A percentile compares a stretch with the other conserved stretches of the same genome.
These are phyloP conservation scores for Starmerella apis DNA, from an alignment of 805 yeast genomes.

Conservation along the genomic window DNA sequence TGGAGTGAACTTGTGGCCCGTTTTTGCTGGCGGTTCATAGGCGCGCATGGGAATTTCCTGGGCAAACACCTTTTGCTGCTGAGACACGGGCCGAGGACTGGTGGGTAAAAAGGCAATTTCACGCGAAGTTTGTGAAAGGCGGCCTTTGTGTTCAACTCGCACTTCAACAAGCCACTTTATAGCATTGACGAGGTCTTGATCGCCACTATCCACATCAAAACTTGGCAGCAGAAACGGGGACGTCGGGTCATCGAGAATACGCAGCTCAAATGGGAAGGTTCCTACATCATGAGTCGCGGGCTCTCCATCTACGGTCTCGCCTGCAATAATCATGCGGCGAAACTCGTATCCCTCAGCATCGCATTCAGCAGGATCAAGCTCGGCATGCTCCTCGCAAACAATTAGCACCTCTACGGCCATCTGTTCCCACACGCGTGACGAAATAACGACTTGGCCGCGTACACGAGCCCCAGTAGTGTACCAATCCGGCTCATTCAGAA, in stretches of 20 bases:
- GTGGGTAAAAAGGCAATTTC: slow-evolving; percentile 16
- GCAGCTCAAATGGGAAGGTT: slow-evolving; percentile 13
- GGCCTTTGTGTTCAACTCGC: slow-evolving; percentile 6
- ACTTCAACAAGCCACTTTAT: slow-evolving; percentile 13
- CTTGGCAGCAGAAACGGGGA: slow-evolving; percentile 14
- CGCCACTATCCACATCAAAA: slow-evolving; percentile 11
- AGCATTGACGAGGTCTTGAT: slow-evolving; percentile 4
- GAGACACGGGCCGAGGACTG: background rate
- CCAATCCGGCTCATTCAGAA: slow-evolving; percentile 12
- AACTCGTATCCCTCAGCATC: slow-evolving; percentile 2
- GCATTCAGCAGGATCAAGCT: slow-evolving; percentile 3
- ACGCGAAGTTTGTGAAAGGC: background rate
- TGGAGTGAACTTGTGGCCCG: background rate
- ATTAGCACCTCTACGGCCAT: slow-evolving; percentile 13
- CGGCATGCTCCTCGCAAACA: slow-evolving; percentile 18
- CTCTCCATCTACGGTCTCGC: slow-evolving; percentile 16
- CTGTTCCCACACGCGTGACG: slow-evolving; percentile 10
- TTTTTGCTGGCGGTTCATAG: background rate
- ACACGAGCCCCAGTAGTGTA: slow-evolving; percentile 14
- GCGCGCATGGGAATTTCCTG: slow-evolving; percentile 3
- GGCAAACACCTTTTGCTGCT: background rate
- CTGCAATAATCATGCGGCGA: slow-evolving; percentile 12
- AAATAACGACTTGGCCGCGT: slow-evolving; percentile 9
- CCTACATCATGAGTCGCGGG: slow-evolving; percentile 5
- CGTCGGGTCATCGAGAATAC: slow-evolving; percentile 15